phyloP scores from a whole-genome alignment of 1,284 basidiomycete species.

The Spongispora temasekensis region DNA sequence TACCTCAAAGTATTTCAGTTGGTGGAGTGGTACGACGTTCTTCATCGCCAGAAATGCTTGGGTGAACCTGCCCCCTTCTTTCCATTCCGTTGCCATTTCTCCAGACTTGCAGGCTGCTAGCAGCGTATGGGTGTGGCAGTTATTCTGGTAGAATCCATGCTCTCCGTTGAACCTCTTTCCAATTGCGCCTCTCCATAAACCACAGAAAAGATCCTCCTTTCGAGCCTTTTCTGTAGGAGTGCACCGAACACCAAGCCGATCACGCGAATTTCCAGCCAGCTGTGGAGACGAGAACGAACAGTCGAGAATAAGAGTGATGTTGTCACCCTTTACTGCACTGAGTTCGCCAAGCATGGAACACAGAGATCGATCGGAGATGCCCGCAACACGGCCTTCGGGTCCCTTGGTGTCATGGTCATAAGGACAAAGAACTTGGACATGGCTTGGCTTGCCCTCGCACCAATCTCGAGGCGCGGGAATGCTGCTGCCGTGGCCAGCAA shows the following conservation, averaged over 20 bases:
- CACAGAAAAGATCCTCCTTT: slow-evolving; percentile 51
- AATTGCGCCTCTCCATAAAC: slow-evolving; percentile 53
- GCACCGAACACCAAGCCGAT: slow-evolving; percentile 52
- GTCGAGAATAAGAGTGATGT: slow-evolving; percentile 66
- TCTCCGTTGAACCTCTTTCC: slow-evolving; percentile 38
- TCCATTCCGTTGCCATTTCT: slow-evolving; percentile 56
- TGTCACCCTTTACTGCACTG: slow-evolving; percentile 57
- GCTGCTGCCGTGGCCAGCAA: slow-evolving; percentile 66
- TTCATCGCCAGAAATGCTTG: slow-evolving; percentile 49
- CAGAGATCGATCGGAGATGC: slow-evolving; percentile 66
- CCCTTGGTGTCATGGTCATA: slow-evolving; percentile 59
- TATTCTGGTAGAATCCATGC: slow-evolving; percentile 50
- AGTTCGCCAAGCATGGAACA: slow-evolving; percentile 58
- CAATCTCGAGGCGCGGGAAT: slow-evolving; percentile 56
- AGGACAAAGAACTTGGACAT: slow-evolving; percentile 61
- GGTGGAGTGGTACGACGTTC: slow-evolving; percentile 49
- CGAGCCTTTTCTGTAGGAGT: slow-evolving; percentile 53
- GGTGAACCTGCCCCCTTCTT: slow-evolving; percentile 63
- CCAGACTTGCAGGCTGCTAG: slow-evolving; percentile 56
- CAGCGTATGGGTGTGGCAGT: slow-evolving; percentile 48
- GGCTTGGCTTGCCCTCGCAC: slow-evolving; percentile 45
- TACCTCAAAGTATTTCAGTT: slow-evolving; percentile 51
- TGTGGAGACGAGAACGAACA: slow-evolving; percentile 57
- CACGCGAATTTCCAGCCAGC: slow-evolving; percentile 39
- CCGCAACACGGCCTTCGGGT: slow-evolving; percentile 49